Percentiles rank a stretch among this genome's conserved stretches.
These are phyloP conservation scores for Pyricularia sp. DNA, from an alignment of 2,329 filamentous ascomycete species.

Conservation along the genomic window DNA sequence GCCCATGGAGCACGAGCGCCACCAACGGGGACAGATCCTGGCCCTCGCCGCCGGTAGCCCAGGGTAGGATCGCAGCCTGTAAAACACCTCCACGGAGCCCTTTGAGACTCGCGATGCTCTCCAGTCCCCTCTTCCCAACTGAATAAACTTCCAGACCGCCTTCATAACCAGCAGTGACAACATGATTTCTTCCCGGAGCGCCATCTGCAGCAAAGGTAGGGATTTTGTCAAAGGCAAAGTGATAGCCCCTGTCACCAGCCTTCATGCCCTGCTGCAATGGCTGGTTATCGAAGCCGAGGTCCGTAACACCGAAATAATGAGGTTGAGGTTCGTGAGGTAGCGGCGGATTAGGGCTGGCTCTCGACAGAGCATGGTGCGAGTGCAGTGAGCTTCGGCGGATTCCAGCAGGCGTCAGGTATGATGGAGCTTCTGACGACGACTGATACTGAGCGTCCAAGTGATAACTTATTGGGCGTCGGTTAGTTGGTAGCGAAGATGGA, in stretches of 20 bases:
- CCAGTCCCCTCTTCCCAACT: constrained; percentile 62
- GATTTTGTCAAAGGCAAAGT: constrained; percentile 73
- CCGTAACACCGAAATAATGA: constrained; percentile 68
- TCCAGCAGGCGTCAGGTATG: constrained; percentile 24
- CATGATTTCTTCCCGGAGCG: constrained; percentile 43
- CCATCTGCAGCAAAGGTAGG: constrained; percentile 29
- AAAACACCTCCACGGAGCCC: constrained; percentile 73
- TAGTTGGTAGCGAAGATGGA: constrained; percentile 23
- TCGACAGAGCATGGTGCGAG: constrained; percentile 37
- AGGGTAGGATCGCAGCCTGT: constrained; percentile 74
- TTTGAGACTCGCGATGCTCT: constrained; percentile 60
- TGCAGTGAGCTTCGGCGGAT: constrained; percentile 39
- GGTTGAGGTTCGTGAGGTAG: constrained; percentile 66
- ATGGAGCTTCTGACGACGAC: constrained; percentile 28
- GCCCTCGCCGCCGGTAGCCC: constrained; percentile 44
- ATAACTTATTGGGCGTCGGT: constrained; percentile 42
- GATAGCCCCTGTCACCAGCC: constrained; percentile 62
- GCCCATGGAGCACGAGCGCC: constrained; percentile 72
- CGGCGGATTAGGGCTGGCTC: constrained; percentile 45
- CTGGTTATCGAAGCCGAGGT: constrained; percentile 53
- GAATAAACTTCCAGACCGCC: constrained; percentile 69
- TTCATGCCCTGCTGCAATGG: constrained; percentile 40
- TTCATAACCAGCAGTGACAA: constrained; percentile 70
- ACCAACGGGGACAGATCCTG: constrained; percentile 59
- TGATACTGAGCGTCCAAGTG: constrained; percentile 39